Evolutionary conservation across 192 early-diverging fungal species (phyloP).

Genomic region (Pecoramyces ruminantium): DNA sequence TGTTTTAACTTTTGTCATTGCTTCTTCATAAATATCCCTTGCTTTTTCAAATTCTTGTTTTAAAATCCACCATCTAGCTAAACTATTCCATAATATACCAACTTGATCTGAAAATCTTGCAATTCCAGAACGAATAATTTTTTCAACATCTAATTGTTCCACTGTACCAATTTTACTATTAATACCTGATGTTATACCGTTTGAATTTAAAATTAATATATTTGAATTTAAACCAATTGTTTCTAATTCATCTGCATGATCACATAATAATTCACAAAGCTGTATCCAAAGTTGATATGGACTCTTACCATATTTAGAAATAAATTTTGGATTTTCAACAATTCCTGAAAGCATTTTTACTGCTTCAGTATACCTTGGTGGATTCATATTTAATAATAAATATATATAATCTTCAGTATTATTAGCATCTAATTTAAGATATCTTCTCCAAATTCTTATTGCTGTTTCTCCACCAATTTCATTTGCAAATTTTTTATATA

Average conservation of each 20-base stretch:
- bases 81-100: slow-evolving; percentile 70
- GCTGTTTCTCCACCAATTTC: slow-evolving; percentile 64
- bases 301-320: slow-evolving; percentile 44
- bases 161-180: slow-evolving; percentile 5
- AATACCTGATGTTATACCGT: slow-evolving; percentile 1
- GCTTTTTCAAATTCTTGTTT: slow-evolving; percentile 66
- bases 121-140: slow-evolving; percentile 72
- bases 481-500: slow-evolving; percentile 67
- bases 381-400: slow-evolving; percentile 34
- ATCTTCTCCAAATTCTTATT: slow-evolving; percentile 61
- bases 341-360: slow-evolving; percentile 47
- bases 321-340: slow-evolving; percentile 58
- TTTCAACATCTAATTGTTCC: slow-evolving; percentile 54
- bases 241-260: slow-evolving; percentile 40
- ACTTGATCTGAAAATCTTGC: slow-evolving; percentile 62
- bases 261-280: slow-evolving; percentile 48
- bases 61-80: slow-evolving; percentile 63
- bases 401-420: slow-evolving; percentile 58
- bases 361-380: slow-evolving; percentile 56
- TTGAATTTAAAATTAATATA: slow-evolving; percentile 14
- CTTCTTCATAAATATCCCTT: slow-evolving; percentile 89
- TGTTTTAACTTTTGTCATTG: slow-evolving; percentile 52
- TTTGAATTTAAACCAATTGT: slow-evolving; percentile 12
- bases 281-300: slow-evolving; percentile 64
- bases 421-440: slow-evolving; percentile 70